Evolutionary conservation across 1,284 basidiomycete species (phyloP).

Genomic region (Puccinia hordei): DNA sequence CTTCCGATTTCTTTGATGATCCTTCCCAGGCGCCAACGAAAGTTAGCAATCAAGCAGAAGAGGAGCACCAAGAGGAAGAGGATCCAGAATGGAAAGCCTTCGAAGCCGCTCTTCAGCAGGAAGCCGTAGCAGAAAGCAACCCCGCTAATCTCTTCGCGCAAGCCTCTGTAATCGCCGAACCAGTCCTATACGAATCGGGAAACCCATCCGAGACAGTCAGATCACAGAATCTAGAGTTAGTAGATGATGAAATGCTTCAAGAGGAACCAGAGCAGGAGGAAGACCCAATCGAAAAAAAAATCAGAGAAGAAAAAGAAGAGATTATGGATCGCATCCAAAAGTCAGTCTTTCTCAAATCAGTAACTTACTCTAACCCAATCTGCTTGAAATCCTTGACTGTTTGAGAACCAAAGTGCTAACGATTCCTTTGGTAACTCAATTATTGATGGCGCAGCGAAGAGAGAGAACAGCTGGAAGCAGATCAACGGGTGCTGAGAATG

Average conservation of each 20-base stretch:
- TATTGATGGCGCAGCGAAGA: conserved; percentile 30
- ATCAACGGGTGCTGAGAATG: conserved; percentile 45
- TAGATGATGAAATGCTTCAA: conserved; percentile 69
- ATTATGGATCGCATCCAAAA: conserved; percentile 51
- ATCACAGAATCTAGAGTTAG: not conserved
- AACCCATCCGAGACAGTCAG: conserved; percentile 54
- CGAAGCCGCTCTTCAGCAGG: conserved; percentile 65
- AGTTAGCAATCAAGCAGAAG: not conserved
- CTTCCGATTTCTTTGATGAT: conserved; percentile 48
- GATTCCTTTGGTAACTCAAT: not conserved
- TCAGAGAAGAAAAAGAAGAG: conserved; percentile 53
- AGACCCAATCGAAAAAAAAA: conserved; percentile 69
- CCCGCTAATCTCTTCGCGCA: conserved; percentile 57
- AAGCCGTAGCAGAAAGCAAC: conserved; percentile 66
- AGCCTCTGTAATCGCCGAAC: conserved; percentile 55
- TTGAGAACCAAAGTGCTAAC: not conserved
- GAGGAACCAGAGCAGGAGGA: conserved; percentile 75
- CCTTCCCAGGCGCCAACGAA: conserved; percentile 17
- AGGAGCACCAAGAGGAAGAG: conserved; percentile 16
- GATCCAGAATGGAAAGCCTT: conserved; percentile 50
- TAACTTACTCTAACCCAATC: not conserved
- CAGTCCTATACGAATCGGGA: conserved; percentile 38
- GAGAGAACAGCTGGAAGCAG: conserved; percentile 49
- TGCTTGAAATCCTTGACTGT: not conserved
- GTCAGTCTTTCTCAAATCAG: not conserved